These are phyloP conservation scores for Sporothrix sp. DNA, from an alignment of 2,329 filamentous ascomycete genomes.

Conservation along the genomic window DNA sequence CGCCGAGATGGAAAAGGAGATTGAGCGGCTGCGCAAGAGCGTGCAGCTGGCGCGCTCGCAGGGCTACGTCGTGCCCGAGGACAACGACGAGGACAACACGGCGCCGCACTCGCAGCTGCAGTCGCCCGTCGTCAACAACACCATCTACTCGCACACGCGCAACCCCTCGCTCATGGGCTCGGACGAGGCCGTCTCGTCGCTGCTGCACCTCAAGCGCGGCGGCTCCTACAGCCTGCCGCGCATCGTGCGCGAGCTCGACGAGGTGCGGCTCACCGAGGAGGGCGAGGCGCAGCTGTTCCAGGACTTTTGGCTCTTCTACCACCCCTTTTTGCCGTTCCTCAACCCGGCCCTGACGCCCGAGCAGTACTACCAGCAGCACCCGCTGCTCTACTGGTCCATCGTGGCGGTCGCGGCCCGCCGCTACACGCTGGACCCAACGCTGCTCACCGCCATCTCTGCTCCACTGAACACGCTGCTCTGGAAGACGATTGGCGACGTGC, in stretches of 20 bases:
- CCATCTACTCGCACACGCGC: conserved; percentile 48
- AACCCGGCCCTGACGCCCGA: conserved; percentile 58
- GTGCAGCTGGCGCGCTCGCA: conserved; percentile 51
- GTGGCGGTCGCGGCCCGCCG: conserved; percentile 65
- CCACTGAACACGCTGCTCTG: conserved; percentile 63
- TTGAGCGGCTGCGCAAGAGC: conserved; percentile 56
- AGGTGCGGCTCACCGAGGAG: conserved; percentile 54
- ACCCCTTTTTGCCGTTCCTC: conserved; percentile 69
- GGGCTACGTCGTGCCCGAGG: conserved; percentile 39
- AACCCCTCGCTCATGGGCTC: conserved; percentile 58
- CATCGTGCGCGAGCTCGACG: conserved; percentile 52
- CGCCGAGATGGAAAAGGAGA: conserved; percentile 78
- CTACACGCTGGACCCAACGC: conserved; percentile 51
- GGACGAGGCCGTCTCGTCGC: conserved; percentile 57
- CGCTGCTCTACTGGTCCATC: conserved; percentile 78
- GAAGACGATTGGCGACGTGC: conserved; percentile 67
- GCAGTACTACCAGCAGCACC: conserved; percentile 65
- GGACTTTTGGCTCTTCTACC: conserved; percentile 67
- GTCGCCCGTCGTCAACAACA: conserved; percentile 46
- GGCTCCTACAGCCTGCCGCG: conserved; percentile 51
- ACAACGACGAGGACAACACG: conserved; percentile 38
- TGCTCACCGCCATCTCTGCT: conserved; percentile 58
- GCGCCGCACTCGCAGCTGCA: conserved; percentile 40
- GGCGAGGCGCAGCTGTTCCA: conserved; percentile 56
- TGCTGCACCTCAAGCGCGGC: conserved; percentile 56